Base-by-base conservation (phyloP, 306 rosid genomes). In the Quercus alba region DNA sequence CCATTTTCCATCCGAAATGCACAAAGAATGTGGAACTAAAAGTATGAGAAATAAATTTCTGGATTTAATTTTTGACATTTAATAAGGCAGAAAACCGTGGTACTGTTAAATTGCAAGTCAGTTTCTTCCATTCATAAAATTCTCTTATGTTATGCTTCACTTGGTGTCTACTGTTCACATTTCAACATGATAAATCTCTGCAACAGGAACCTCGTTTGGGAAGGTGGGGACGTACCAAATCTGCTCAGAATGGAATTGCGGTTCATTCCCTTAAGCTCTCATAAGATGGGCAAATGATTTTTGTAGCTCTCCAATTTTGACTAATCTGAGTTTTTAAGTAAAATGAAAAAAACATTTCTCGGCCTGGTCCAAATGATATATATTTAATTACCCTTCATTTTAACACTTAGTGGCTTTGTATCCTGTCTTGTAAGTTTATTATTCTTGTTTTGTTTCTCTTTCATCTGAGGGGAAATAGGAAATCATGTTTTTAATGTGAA, bases 121-220 rank as follows among this genome's bases (percentile, higher is more conserved):
- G 20, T 69, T 70, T 21, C 3, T n/a, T 44, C 18, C 74, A 70
- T 38, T 44, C 11, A 38, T 35, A 70, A 20, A 70, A 38, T 41
- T 20, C 6, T 12, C 52, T 11, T 46, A 49, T 49, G 54, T 12
- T 9, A 49, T 3, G 54, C 9, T 63, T 63, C 28, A 12, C 51
- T 56, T 41, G 5, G 18, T 56, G 31, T 13, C 38, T 62, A 28
- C 61, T 21, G 15, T n/a, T 14, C 38, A 54, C n/a, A 56, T 28
- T 20, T 30, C 77, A 28, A 84, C 78, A 15, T 41, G 12, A 57
- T 21, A 15, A 75, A 5, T 21, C 21, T 73, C 83, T 61, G 72
- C 20, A 38, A 74, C 97, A 92, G 99, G 99, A 93, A 83, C 97
- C 99, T 74, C 96, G 98, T 28, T 84, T 95, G 3, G 99, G 99